Conservation (phyloP, 1,284 basidiomycete genomes). For the Boletus calvinii region DNA sequence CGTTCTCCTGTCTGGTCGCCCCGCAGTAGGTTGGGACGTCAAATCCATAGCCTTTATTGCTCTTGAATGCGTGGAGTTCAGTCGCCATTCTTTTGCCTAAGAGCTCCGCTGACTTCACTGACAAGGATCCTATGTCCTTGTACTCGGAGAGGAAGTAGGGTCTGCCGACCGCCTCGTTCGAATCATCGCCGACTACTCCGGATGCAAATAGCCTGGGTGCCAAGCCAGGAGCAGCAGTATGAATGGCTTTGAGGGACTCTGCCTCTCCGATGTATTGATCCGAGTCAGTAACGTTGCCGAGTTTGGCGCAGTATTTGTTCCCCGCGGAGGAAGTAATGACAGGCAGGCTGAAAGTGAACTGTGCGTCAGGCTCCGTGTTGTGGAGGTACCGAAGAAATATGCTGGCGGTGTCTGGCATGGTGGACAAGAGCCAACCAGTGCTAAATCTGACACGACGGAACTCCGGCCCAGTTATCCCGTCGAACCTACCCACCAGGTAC, state of each 20-base stretch:
- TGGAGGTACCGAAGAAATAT: constrained; percentile 46
- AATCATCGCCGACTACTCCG: constrained; percentile 41
- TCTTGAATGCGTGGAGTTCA: constrained; percentile 61
- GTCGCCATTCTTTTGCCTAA: constrained; percentile 65
- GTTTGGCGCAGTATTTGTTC: constrained; percentile 59
- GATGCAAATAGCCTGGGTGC: constrained; percentile 61
- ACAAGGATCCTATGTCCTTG: constrained; percentile 56
- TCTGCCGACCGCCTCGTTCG: constrained; percentile 36
- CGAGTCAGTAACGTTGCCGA: constrained; percentile 47
- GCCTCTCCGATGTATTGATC: constrained; percentile 75
- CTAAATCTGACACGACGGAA: constrained; percentile 5
- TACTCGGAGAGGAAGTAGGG: constrained; percentile 78
- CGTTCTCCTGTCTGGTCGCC: constrained; percentile 72
- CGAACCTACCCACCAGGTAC: too few species aligned
- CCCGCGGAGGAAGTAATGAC: constrained; percentile 58
- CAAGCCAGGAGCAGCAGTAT: constrained; percentile 62
- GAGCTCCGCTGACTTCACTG: constrained; percentile 43
- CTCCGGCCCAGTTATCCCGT: neutral
- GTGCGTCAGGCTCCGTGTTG: constrained; percentile 46
- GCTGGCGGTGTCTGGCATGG: constrained; percentile 27
- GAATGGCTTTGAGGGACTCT: constrained; percentile 68
- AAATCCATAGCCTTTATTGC: constrained; percentile 69
- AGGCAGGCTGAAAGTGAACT: constrained; percentile 49
- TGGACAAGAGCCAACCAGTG: neutral
- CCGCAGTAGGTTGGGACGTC: constrained; percentile 80